Percentiles rank a stretch among this genome's conserved stretches.
These are phyloP conservation scores for Pyrenophora tritici-repentis DNA, from an alignment of 2,329 filamentous ascomycete genomes.

Conservation along the genomic window DNA sequence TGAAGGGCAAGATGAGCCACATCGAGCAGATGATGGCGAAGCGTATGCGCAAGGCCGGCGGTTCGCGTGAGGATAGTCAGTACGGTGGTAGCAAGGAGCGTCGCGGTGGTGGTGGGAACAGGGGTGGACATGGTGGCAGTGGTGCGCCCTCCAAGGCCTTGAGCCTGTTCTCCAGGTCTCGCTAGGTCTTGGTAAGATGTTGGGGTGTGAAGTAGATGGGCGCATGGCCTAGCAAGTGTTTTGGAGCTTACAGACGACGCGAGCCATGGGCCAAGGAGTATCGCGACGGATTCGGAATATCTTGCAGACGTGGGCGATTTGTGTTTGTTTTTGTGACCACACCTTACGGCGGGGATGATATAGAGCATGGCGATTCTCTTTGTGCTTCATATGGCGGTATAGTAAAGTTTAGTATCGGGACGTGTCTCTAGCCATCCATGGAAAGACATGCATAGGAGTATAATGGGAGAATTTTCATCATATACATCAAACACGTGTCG, in stretches of 20 bases:
- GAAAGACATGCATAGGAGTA: too few relatives aligned
- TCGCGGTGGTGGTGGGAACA: background rate
- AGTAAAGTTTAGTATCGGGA: background rate
- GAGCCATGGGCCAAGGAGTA: too few relatives aligned
- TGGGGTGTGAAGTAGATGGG: background rate
- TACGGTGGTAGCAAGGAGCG: background rate
- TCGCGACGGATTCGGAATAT: background rate
- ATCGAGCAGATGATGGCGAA: constrained; percentile 8
- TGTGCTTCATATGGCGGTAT: background rate
- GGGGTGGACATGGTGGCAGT: background rate
- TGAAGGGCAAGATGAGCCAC: constrained; percentile 14
- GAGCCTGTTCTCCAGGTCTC: background rate
- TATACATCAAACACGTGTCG: background rate
- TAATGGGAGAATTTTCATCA: too few relatives aligned
- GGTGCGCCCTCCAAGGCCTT: background rate
- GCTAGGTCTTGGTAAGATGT: background rate
- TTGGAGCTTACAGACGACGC: too few relatives aligned
- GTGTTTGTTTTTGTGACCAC: background rate
- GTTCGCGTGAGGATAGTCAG: background rate
- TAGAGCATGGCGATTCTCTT: background rate
- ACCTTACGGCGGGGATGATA: background rate
- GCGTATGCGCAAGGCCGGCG: background rate
- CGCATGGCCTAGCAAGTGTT: background rate
- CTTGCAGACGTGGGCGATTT: background rate
- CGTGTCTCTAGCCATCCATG: background rate